These are phyloP conservation scores for Daldinia sp. DNA, from an alignment of 2,329 filamentous ascomycete species.

Conservation along the genomic window DNA sequence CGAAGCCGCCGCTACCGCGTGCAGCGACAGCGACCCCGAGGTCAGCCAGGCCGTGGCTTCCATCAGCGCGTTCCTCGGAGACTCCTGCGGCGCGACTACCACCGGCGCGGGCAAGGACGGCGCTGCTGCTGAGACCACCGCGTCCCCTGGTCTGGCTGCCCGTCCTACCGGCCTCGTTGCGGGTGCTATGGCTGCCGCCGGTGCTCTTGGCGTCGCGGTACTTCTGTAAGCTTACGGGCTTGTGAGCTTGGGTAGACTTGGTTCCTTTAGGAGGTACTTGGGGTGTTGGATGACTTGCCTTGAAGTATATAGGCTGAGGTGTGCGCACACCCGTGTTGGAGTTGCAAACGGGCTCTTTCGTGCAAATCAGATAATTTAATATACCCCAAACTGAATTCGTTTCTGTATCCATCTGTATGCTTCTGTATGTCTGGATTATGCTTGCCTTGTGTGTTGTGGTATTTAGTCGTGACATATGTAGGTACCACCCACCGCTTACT, in stretches of 20 bases:
- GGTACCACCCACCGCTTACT: no score
- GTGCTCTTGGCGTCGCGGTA: constrained; percentile 44
- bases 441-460: neutral
- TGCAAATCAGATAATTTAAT: neutral
- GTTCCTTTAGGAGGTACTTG: neutral
- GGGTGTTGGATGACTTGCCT: neutral
- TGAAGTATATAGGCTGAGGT: neutral
- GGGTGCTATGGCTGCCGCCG: constrained; percentile 40
- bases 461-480: no score
- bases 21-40: constrained; percentile 3
- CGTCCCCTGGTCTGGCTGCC: constrained; percentile 27
- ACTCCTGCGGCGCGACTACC: neutral
- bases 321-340: neutral
- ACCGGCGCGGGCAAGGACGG: constrained; percentile 2
- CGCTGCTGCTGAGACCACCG: neutral
- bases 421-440: no score
- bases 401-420: no score
- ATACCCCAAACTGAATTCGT: neutral
- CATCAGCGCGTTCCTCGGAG: neutral
- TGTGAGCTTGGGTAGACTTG: no score
- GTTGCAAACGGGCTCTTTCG: neutral
- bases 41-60: constrained; percentile 9
- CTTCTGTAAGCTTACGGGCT: constrained; percentile 43
- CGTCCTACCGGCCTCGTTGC: constrained; percentile 38
- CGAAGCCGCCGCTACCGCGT: constrained; percentile 14